Base-by-base conservation (phyloP, 2,329 filamentous ascomycete genomes). In the Rosellinia necatrix region DNA sequence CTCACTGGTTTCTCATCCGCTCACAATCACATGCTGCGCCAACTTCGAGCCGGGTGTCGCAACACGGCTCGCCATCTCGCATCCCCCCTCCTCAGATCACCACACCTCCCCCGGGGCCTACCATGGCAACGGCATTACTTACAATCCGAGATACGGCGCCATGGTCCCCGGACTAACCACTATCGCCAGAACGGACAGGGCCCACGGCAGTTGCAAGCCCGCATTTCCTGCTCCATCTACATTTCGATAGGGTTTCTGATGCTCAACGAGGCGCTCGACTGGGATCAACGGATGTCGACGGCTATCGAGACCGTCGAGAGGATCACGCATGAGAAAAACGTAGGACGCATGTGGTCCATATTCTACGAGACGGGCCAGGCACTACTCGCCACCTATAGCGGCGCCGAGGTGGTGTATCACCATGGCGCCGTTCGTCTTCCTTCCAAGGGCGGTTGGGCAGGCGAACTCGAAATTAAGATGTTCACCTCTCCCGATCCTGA, bases 401-500 rank as follows among this genome's bases (percentile, higher is more conserved):
- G 55, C 1, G 24, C 25, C 34, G 38, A 56, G 15, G 8, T 41
- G 12, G 49, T 56, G 15, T 10, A 42, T 37, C 40, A 56, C 34
- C 46, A 60, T 15, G 53, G 41, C 6, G 24, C 17, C 4, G 25
- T 62, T 22, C 42, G 19, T 3, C 22, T 53, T 2, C 52, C 30
- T 9, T n/a, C 40, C 12, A 49, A 56, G 9, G 24, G 53, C 6
- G 53, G 35, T 5, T 49, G 38, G 53, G 42, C n/a, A 17, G 58
- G 54, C 22, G 52, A 58, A 24, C 24, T 63, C 3, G 38, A 59
- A 10, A 48, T 47, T 6, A 53, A 42, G 27, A 17, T 62, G 9
- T 32, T 61, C 41, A 62, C 56, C 7, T 32, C 58, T 21, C 55
- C 61, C 4, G 61, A 67, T 49, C 63, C 64, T 1, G 61, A 66